Conservation (phyloP, 306 rosid genomes). For the Trifolium repens region DNA sequence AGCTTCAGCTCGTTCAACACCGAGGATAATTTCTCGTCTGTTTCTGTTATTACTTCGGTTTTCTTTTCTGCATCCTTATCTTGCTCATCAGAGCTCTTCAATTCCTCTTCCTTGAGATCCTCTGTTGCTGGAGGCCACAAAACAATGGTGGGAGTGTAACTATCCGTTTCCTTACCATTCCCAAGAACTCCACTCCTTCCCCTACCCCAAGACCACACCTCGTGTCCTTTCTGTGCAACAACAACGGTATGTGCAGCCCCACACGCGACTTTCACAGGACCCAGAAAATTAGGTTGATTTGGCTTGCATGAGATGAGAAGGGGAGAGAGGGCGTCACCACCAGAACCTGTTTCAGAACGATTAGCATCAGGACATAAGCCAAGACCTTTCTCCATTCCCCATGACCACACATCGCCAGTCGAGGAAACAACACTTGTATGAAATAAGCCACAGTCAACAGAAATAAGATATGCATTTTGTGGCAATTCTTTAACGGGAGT, state of each 20-base stretch:
- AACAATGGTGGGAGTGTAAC: conserved; percentile 59
- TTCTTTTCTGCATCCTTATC: conserved; percentile 46
- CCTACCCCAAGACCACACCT: conserved; percentile 93
- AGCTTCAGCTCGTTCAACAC: conserved; percentile 67
- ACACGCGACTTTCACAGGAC: conserved; percentile 73
- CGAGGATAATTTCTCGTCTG: conserved; percentile 52
- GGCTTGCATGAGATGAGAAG: conserved; percentile 47
- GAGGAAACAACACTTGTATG: conserved; percentile 87
- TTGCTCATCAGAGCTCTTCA: conserved; percentile 45
- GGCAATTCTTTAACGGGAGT: conserved; percentile 71
- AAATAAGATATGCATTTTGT: conserved; percentile 47
- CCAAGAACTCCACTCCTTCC: conserved; percentile 94
- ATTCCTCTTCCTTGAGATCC: conserved; percentile 61
- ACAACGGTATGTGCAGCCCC: conserved; percentile 94
- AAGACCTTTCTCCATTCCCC: conserved; percentile 99
- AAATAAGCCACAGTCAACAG: conserved; percentile 83
- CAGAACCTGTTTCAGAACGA: conserved; percentile 51
- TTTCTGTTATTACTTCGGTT: conserved; percentile 46
- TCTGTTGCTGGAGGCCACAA: conserved; percentile 68
- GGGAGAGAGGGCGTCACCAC: conserved; percentile 84
- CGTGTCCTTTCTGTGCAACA: conserved; percentile 66
- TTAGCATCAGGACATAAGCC: conserved; percentile 89
- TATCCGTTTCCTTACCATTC: conserved; percentile 64
- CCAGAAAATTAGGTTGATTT: conserved; percentile 55
- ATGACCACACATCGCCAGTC: conserved; percentile 85